These are phyloP conservation scores for Bipolaris sorokiniana DNA, from an alignment of 2,329 filamentous ascomycete genomes.

Conservation along the genomic window DNA sequence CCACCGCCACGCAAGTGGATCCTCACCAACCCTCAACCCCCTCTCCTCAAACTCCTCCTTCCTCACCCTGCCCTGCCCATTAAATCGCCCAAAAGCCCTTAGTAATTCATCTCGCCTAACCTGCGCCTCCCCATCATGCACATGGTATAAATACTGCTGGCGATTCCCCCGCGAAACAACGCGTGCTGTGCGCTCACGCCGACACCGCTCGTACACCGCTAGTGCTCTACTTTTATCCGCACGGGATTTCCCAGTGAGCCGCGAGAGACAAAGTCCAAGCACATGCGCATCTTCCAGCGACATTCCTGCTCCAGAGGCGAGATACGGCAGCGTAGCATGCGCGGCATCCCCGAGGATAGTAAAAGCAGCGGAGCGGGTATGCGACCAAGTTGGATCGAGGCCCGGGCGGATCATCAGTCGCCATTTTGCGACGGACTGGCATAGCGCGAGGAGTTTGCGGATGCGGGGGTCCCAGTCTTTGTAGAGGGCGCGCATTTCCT, in stretches of 20 bases:
- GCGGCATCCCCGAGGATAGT: conserved; percentile 68
- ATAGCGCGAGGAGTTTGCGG: conserved; percentile 62
- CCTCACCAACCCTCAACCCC: conserved; percentile 33
- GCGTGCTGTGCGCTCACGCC: conserved; percentile 64
- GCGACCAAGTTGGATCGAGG: conserved; percentile 62
- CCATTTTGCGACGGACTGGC: conserved; percentile 67
- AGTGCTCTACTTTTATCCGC: conserved; percentile 47
- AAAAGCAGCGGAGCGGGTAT: conserved; percentile 59
- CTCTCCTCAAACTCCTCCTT: conserved; percentile 25
- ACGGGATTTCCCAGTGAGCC: conserved; percentile 50
- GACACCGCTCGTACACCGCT: conserved; percentile 63
- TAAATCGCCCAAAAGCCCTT: conserved; percentile 35
- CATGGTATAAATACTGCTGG: conserved; percentile 67
- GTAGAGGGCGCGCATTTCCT: conserved; percentile 62
- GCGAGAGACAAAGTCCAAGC: conserved; percentile 61
- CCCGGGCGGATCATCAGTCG: conserved; percentile 63
- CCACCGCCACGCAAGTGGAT: conserved; percentile 49
- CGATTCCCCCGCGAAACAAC: conserved; percentile 66
- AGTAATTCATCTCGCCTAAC: conserved; percentile 56
- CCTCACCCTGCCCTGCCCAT: conserved; percentile 33
- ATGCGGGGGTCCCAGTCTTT: conserved; percentile 63
- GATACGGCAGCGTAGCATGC: conserved; percentile 69
- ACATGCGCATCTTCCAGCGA: conserved; percentile 66
- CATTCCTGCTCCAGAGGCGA: conserved; percentile 65
- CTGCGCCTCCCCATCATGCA: conserved; percentile 65